phyloP scores from a whole-genome alignment of 495 filamentous ascomycete species.

The Penicillium lividum region DNA sequence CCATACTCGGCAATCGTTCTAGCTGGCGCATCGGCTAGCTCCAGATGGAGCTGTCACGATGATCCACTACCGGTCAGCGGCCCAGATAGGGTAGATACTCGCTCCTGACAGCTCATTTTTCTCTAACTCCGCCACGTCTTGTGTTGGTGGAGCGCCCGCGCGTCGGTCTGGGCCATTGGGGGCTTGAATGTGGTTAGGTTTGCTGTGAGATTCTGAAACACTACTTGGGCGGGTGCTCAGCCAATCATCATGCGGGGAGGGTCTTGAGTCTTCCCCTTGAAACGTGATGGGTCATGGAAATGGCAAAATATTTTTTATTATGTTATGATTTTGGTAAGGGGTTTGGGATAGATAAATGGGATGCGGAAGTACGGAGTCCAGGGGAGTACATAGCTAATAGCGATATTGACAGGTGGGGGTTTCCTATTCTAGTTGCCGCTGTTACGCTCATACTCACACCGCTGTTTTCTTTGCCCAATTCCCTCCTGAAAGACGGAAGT shows the following conservation, averaged over 20 bases:
- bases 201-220: conserved; percentile 22
- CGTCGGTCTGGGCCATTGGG: conserved; percentile 11
- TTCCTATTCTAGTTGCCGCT: too few relatives aligned
- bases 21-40: neutral
- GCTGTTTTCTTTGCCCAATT: too few relatives aligned
- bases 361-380: too few relatives aligned
- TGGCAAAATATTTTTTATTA: neutral
- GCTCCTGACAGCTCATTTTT: conserved; percentile 22
- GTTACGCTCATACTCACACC: too few relatives aligned
- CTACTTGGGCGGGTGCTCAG: conserved; percentile 7
- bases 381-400: too few relatives aligned
- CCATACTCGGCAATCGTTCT: conserved; percentile 1
- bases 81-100: conserved; percentile 3
- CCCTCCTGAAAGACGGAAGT: too few relatives aligned
- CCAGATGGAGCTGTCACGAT: conserved; percentile 11
- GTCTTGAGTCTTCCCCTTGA: neutral
- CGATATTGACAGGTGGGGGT: too few relatives aligned
- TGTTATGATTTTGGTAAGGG: neutral
- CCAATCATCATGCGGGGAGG: neutral
- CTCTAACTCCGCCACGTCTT: conserved; percentile 21
- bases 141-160: conserved; percentile 20
- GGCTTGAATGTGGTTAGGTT: neutral
- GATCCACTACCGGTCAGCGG: conserved; percentile 7
- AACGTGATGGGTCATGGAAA: neutral
- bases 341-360: neutral